Conservation (phyloP, 2,329 filamentous ascomycete species). For the Verticillium albo-atrum region DNA sequence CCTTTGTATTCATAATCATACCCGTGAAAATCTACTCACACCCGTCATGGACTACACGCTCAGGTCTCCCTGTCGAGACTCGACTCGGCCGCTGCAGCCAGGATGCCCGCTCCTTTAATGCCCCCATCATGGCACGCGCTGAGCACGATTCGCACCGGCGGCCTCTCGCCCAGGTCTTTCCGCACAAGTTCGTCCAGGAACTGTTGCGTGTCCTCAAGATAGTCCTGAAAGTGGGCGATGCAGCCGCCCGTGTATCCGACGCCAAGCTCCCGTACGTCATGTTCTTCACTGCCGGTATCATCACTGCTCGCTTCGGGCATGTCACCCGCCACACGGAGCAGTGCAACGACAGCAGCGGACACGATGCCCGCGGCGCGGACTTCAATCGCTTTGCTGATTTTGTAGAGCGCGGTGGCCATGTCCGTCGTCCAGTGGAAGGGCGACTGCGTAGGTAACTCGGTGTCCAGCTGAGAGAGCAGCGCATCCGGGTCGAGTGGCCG, state of each 20-base stretch:
- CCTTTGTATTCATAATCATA: background rate
- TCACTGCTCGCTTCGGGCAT: slow-evolving; percentile 37
- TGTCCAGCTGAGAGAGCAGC: slow-evolving; percentile 42
- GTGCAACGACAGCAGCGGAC: slow-evolving; percentile 66
- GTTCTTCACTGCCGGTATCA: background rate
- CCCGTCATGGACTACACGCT: background rate
- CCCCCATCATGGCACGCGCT: slow-evolving; percentile 58
- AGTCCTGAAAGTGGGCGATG: slow-evolving; percentile 75
- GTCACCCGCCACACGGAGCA: slow-evolving; percentile 66
- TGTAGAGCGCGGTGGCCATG: slow-evolving; percentile 55
- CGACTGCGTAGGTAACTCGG: slow-evolving; percentile 44
- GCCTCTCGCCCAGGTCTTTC: slow-evolving; percentile 29
- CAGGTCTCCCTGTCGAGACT: slow-evolving; percentile 14
- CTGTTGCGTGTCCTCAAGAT: slow-evolving; percentile 63
- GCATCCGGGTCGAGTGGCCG: slow-evolving; percentile 45
- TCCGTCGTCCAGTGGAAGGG: slow-evolving; percentile 60
- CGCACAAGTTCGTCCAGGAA: slow-evolving; percentile 57
- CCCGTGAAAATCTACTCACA: background rate
- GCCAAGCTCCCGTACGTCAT: slow-evolving; percentile 51
- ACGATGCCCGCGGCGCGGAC: slow-evolving; percentile 68
- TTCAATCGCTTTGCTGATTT: slow-evolving; percentile 67
- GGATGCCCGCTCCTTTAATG: slow-evolving; percentile 56
- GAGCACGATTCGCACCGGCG: slow-evolving; percentile 40
- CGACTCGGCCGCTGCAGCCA: slow-evolving; percentile 43
- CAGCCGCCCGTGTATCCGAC: slow-evolving; percentile 79